phyloP scores from a whole-genome alignment of 202 grass and related monocot species.

The Cymbopogon flexuosus region DNA sequence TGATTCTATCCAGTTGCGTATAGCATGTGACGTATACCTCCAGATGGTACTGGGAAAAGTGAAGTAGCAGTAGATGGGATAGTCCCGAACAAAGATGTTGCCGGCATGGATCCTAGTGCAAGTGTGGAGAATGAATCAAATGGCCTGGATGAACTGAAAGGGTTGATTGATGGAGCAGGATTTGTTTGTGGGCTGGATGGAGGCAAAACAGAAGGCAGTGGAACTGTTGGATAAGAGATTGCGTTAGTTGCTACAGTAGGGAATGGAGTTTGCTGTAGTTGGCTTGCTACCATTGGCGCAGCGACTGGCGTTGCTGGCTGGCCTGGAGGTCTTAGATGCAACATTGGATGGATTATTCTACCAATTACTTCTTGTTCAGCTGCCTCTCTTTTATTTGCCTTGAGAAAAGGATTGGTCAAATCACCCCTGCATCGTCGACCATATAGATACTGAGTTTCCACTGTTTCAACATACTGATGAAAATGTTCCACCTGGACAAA shows the following conservation, averaged over 20 bases:
- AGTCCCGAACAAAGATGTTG: slow-evolving; percentile 26
- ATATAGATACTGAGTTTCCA: slow-evolving; percentile 53
- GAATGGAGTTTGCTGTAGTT: slow-evolving; percentile 28
- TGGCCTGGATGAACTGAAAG: slow-evolving; percentile 41
- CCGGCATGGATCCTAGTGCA: not conserved
- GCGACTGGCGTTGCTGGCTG: slow-evolving; percentile 13
- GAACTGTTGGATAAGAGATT: slow-evolving; percentile 29
- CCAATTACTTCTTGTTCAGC: slow-evolving; percentile 50
- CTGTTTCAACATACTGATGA: slow-evolving; percentile 67
- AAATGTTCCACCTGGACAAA: slow-evolving; percentile 65
- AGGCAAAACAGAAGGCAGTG: slow-evolving; percentile 20
- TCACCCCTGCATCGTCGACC: slow-evolving; percentile 36
- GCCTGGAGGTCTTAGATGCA: slow-evolving; percentile 39
- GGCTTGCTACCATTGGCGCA: slow-evolving; percentile 27
- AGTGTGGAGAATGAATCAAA: no score
- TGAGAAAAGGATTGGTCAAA: slow-evolving; percentile 60
- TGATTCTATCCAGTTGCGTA: slow-evolving; percentile 1
- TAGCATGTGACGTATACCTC: slow-evolving; percentile 35
- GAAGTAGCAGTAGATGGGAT: slow-evolving; percentile 32
- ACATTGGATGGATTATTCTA: slow-evolving; percentile 52
- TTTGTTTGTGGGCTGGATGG: slow-evolving; percentile 21
- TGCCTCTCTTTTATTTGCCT: slow-evolving; percentile 62
- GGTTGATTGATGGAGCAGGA: slow-evolving; percentile 32
- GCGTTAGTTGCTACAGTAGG: slow-evolving; percentile 22
- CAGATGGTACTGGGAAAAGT: slow-evolving; percentile 34